Evolutionary conservation across 1,284 basidiomycete genomes (phyloP).

Genomic region (Cystobasidium pallidum): DNA sequence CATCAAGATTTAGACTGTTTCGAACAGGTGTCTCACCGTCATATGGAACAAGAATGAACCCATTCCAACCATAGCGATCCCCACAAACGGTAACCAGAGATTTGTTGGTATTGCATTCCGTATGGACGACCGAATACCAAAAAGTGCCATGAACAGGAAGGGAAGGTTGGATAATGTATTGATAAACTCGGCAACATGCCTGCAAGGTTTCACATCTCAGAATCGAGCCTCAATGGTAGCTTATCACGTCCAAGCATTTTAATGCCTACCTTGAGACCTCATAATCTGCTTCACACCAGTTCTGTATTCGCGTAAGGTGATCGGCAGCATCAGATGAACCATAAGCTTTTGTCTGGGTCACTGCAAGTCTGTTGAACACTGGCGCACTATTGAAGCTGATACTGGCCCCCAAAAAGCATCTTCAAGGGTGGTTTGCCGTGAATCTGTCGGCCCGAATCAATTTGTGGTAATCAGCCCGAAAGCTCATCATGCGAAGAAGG

Average conservation of each 20-base stretch:
- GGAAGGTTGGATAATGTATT: conserved; percentile 44
- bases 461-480: conserved; percentile 1
- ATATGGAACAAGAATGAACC: conserved; percentile 37
- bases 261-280: conserved; percentile 33
- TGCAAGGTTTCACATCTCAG: neutral
- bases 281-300: conserved; percentile 44
- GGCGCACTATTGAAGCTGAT: conserved; percentile 40
- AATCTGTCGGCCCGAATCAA: conserved; percentile 1
- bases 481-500: neutral
- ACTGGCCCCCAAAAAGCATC: conserved; percentile 43
- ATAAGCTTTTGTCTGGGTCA: neutral
- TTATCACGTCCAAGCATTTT: neutral
- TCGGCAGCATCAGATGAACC: conserved; percentile 3
- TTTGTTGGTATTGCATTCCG: conserved; percentile 17
- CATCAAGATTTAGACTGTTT: neutral
- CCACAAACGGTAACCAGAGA: conserved; percentile 29
- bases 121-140: conserved; percentile 22
- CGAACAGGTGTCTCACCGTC: conserved; percentile 9
- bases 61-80: conserved; percentile 30
- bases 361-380: neutral
- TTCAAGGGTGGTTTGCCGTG: conserved; percentile 17
- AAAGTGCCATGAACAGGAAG: conserved; percentile 29
- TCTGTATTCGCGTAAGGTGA: conserved; percentile 23
- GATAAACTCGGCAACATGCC: conserved; percentile 37
- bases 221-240: neutral